Base-by-base conservation (phyloP, 2,329 filamentous ascomycete species). In the Fusarium siculi region DNA sequence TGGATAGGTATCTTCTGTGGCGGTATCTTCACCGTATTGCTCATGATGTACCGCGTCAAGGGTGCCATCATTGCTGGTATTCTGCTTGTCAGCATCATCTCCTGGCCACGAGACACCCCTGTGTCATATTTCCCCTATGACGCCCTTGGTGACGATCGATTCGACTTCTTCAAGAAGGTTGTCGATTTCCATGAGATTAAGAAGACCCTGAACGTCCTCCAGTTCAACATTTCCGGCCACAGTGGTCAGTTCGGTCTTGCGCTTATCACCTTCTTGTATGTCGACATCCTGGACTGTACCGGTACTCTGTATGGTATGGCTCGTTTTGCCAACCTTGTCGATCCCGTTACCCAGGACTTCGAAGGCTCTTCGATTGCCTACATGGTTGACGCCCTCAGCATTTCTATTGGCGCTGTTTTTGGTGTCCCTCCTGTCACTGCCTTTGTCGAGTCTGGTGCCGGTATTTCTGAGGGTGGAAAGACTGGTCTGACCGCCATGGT, bases 221-320 rank as follows among this genome's bases (percentile, higher is more conserved):
- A 94, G 64, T 97, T 93, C 92, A 84, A 93, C 75, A 85, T 97
- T 30, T 83, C 87, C 12, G 85, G 85, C 9, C 90, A 94, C 64
- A 91, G 92, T 16, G 90, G 90, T 7, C 91, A 96, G 78, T 97
- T 97, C 78, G 93, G 92, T 34, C 86, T 96, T 55, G 94, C 94
- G 1, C 90, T 97, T 72, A 91, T 97, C 81, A 97, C 94, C 5
- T 97, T 97, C 84, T 87, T 97, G 28, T 97, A 97, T 78, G 94
- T 97, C 73, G 94, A 97, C 78, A 96, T 97, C 69, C 89, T 97
- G 49, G 94, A 97, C 81, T 92, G 90, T 74, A 97, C 94, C 0
- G 94, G 93, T 76, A 97, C 94, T 2, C 85, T 97, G 66, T 97
- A 97, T 84, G 93, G 93, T 25, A 97, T 97, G 94, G 94, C 94